These are phyloP conservation scores for Ilyonectria destructans DNA, from an alignment of 2,329 filamentous ascomycete species.

Conservation along the genomic window DNA sequence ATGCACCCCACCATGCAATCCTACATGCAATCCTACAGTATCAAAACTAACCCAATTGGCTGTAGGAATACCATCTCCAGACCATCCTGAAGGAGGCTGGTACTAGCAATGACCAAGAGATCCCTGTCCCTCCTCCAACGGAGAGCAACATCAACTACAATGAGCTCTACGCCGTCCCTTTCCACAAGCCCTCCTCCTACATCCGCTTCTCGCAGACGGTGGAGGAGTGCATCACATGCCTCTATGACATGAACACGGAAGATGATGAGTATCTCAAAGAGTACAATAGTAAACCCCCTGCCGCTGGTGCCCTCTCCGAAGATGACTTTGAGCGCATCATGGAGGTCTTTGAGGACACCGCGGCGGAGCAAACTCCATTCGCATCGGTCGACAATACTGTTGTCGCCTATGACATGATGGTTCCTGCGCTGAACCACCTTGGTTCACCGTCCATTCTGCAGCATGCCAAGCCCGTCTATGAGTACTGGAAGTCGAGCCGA, in stretches of 20 bases:
- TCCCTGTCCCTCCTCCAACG: constrained; percentile 77
- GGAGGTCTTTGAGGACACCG: constrained; percentile 94
- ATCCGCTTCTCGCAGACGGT: constrained; percentile 99
- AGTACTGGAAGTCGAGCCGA: constrained; percentile 87
- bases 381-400: constrained; percentile 92
- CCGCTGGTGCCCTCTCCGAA: constrained; percentile 80
- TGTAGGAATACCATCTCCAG: constrained; percentile 95
- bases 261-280: constrained; percentile 88
- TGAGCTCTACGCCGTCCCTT: constrained; percentile 84
- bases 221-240: constrained; percentile 91
- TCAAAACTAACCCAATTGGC: constrained; percentile 51
- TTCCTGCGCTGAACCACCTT: constrained; percentile 74
- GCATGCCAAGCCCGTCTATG: constrained; percentile 85
- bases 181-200: constrained; percentile 90
- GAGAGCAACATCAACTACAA: constrained; percentile 86
- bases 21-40: constrained; percentile 10
- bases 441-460: constrained; percentile 65
- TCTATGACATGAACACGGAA: constrained; percentile 95
- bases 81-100: constrained; percentile 77
- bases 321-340: constrained; percentile 95
- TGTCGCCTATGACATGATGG: constrained; percentile 83
- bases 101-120: constrained; percentile 72
- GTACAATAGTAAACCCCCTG: constrained; percentile 84
- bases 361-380: constrained; percentile 87
- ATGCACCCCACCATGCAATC: background rate